Evolutionary conservation across 768 basidiomycete genomes (phyloP).

Genomic region (Pulveroboletus sp.): DNA sequence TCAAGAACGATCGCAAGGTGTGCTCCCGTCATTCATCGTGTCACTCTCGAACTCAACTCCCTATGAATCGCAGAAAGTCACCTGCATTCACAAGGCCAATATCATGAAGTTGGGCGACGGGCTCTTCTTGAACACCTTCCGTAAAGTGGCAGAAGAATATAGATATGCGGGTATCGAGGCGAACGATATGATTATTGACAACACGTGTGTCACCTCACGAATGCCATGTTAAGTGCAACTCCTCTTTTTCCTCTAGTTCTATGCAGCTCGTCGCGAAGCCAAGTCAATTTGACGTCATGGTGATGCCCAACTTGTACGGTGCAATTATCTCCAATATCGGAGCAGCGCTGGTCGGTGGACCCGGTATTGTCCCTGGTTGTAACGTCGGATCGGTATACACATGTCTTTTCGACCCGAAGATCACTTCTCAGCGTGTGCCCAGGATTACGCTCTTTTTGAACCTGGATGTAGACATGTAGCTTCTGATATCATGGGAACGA

Average conservation of each 20-base stretch:
- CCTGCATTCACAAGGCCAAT: constrained; percentile 99
- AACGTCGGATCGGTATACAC: constrained; percentile 84
- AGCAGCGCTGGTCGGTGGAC: constrained; percentile 96
- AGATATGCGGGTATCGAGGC: constrained; percentile 83
- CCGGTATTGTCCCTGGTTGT: constrained; percentile 96
- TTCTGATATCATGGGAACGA: constrained; percentile 93
- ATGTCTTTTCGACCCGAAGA: background rate
- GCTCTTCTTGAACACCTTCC: constrained; percentile 98
- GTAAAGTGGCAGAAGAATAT: constrained; percentile 94
- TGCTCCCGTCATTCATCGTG: constrained; percentile 8
- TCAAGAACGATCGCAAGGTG: constrained; percentile 98
- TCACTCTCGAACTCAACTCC: background rate
- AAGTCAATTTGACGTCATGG: constrained; percentile 98
- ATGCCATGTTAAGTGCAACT: background rate
- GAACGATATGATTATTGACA: constrained; percentile 99
- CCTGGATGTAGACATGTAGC: constrained; percentile 97
- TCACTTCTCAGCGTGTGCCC: background rate
- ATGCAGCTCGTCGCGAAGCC: constrained; percentile 99
- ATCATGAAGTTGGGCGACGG: constrained; percentile 99
- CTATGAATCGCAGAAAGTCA: constrained; percentile 76
- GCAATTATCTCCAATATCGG: constrained; percentile 98
- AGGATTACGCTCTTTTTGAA: constrained; percentile 98
- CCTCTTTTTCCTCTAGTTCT: constrained; percentile 47
- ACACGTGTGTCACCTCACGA: constrained; percentile 58
- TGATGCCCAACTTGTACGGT: constrained; percentile 97